Evolutionary conservation across 2,329 filamentous ascomycete genomes (phyloP), one percentile per base, ranked within the genome.

Genomic region (Fusarium oligoseptatum): DNA sequence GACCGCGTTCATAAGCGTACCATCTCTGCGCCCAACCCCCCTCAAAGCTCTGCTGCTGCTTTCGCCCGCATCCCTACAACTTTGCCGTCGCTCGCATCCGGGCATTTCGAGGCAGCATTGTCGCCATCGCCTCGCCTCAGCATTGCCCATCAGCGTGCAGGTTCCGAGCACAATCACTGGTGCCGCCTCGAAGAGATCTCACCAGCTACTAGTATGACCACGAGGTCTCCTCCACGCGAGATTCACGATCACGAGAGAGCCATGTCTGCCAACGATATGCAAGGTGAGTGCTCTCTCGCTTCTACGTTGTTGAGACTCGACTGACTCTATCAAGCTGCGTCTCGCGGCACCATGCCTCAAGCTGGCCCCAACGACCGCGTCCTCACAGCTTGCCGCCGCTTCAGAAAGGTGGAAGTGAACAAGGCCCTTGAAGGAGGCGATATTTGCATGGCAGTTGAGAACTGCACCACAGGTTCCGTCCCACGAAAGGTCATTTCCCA

Each of bases 401-500:
- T 75, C 61, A 66, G 70, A 24, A 68, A 73, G 29, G 67, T 79
- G 20, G 36, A 56, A 24, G 68, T 70, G 45, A 70, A 72, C 6
- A 64, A 48, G 22, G 50, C 65, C 48, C 74, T 79, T 14, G 66
- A 76, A 17, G 79, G 80, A 36, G 78, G 80, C 7, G 79, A 82
- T 15, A 80, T 76, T 27, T 92, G 90, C 77, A 88, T 90, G 84
- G 91, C 88, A 72, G 86, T 88, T 17, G 81, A 85, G 2, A 84
- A 88, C 70, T 93, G 91, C 78, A 86, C 89, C 55, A 92, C 90
- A 0, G 87, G 87, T 5, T 91, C 90, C 6, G 87, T 89, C 65
- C 88, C 88, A 27, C 90, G 94, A 57, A 96, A 96, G 83, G 91
- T 92, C 6, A 92, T 96, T 68, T 95, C 93, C 0, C 93, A 97